A percentile compares a stretch with the other conserved stretches of the same genome.
Conservation (phyloP, 129 eudicot genomes). For the Gnaphalium uliginosum region DNA sequence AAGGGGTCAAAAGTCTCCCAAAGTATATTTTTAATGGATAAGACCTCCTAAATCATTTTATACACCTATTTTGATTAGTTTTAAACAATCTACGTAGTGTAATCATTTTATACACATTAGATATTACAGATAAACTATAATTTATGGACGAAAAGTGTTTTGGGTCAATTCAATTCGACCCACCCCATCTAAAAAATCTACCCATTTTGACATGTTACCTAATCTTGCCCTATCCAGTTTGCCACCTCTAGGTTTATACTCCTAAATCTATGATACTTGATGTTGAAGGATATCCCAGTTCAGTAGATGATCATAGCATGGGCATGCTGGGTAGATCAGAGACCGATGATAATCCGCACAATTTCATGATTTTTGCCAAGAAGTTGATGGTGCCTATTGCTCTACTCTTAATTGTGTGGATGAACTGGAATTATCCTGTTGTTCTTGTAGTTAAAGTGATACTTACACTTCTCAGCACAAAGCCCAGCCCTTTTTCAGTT, state of each 20-base stretch:
- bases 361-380: constrained; percentile 42
- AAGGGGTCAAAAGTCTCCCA: neutral
- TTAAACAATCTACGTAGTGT: neutral
- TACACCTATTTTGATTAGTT: neutral
- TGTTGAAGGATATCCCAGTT: constrained; percentile 43
- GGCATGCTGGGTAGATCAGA: constrained; percentile 29
- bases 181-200: neutral
- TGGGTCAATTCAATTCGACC: neutral
- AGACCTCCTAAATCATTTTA: neutral
- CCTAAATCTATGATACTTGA: constrained; percentile 24
- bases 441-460: constrained; percentile 51
- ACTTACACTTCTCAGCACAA: constrained; percentile 56
- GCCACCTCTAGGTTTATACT: constrained; percentile 1
- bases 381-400: constrained; percentile 51
- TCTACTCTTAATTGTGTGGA: constrained; percentile 49
- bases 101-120: neutral
- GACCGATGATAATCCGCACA: constrained; percentile 38
- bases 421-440: constrained; percentile 62
- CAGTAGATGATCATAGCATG: constrained; percentile 36
- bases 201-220: neutral
- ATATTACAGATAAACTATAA: neutral
- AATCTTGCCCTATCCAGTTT: neutral
- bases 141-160: neutral
- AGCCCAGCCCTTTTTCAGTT: constrained; percentile 59
- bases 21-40: neutral